Base-by-base conservation (phyloP, 176 grass and related monocot genomes). In the Pontederia paniculata region DNA sequence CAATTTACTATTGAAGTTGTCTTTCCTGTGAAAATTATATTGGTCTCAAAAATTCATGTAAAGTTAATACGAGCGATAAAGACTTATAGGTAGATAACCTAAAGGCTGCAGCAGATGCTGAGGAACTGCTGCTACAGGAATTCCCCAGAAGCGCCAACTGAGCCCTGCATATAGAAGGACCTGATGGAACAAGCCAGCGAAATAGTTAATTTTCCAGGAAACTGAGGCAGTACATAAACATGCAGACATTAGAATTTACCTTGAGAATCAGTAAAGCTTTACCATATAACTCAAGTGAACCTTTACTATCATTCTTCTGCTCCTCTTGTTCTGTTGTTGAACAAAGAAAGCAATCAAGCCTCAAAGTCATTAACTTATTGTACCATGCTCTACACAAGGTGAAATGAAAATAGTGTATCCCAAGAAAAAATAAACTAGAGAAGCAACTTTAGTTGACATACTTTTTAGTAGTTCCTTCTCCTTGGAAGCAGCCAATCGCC, bases 101-200 rank as follows among this genome's bases (percentile, higher is more conserved):
- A 96, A 96, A 31, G 90, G 85, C 55, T 96, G 90, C 52, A 96
- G 54, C 68, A 96, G 77, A 72, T 91, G 82, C 50, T 91, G 47
- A 54, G 93, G 86, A 60, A 91, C 77, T 46, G 74, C 80, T 48
- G 93, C 72, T 45, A 98, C 74, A 45, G 83, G 86, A 66, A 45
- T 37, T 31, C 83, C 78, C 93, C 86, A 98, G 66, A 84, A 98
- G 52, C 12, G 76, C 60, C 85, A 64, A 60, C 74, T 14, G 25
- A 98, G 77, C 18, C 21, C 9, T 52, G 51, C 69, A 71, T 84
- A 91, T 12, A 88, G 59, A 55, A 90, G 44, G 44, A 88, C 86
- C 93, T 98, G 77, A 7, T 37, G 17, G 54, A 23, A 63, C 44
- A 60, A 71, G 42, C 44, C 37, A 7, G 56, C 56, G 21, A 68